Evolutionary conservation across 2,329 filamentous ascomycete genomes (phyloP), one percentile per base, ranked within the genome.

Genomic region (Fusarium beomiforme): DNA sequence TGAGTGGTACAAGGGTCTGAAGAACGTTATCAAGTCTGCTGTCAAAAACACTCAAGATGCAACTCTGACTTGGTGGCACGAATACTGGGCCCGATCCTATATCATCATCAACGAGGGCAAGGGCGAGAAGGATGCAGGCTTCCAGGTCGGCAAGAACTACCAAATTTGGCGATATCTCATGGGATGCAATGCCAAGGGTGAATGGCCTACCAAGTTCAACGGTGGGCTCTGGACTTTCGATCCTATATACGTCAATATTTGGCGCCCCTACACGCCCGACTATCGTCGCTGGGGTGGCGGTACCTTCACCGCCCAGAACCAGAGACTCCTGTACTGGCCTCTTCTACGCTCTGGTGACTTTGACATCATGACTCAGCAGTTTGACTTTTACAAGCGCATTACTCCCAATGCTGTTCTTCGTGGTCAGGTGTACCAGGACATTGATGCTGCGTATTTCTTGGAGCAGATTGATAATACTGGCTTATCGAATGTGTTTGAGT

Each of bases 151-250:
- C 1, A 63, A 63, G 6, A 64, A 63, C 16, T 64, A 63, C 19
- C 60, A 64, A 9, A 33, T 64, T 5, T 64, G 60, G 60, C 58
- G 60, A n/a, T 64, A 63, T 12, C 58, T 64, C 2, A 63, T 64
- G 60, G 60, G 60, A 5, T 64, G 58, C 4, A 64, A 64, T 7
- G 60, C 60, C 3, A 63, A 55, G 8, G 37, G 58, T 0, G 33
- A 50, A 1, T 64, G 60, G 60, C 60, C 60, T 0, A 64, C 60
- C 7, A 63, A 64, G 17, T 64, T 64, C 14, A 64, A 64, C 10
- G 58, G 60, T 7, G 60, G 60, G 4, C 58, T 64, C 7, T 64
- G 60, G 60, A 64, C 60, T 16, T 64, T 64, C 2, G 60, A 64
- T 10, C 60, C 60, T 1, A 13, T 64, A 0, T 54, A 54, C 1